phyloP scores from a whole-genome alignment of 1,284 basidiomycete species.

The Prillingera fragicola region DNA sequence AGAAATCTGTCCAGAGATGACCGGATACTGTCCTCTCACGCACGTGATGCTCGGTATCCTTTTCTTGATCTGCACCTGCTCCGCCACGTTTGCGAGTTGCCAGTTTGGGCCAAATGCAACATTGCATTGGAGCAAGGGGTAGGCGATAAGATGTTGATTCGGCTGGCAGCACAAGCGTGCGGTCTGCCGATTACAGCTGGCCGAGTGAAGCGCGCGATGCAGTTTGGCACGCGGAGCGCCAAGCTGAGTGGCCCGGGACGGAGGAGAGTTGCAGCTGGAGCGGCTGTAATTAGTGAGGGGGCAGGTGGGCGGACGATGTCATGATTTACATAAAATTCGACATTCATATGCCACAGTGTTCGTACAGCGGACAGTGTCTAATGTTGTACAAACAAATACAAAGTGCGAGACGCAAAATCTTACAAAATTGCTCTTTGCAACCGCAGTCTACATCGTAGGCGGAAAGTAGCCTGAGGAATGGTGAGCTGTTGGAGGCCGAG shows the following conservation, averaged over 20 bases:
- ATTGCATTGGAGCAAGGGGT: slow-evolving; percentile 52
- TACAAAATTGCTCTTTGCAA: too few species aligned
- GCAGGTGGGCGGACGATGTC: too few species aligned
- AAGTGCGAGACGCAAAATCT: too few species aligned
- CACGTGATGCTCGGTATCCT: slow-evolving; percentile 84
- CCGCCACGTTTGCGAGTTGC: slow-evolving; percentile 64
- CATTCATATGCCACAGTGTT: too few species aligned
- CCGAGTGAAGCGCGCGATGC: slow-evolving; percentile 89
- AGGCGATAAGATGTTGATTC: slow-evolving; percentile 83
- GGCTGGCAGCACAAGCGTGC: slow-evolving; percentile 61
- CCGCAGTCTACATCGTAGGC: too few species aligned
- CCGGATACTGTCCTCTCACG: slow-evolving; percentile 78
- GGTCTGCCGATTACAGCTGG: slow-evolving; percentile 64
- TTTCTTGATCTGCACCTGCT: slow-evolving; percentile 78
- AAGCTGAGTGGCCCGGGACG: too few species aligned
- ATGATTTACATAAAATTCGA: too few species aligned
- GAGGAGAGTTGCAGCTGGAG: too few species aligned
- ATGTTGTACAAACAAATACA: too few species aligned
- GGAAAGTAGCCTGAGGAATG: slow-evolving; percentile 4
- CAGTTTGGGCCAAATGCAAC: slow-evolving; percentile 75
- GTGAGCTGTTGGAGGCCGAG: neutral
- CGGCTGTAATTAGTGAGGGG: too few species aligned
- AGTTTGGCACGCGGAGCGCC: slow-evolving; percentile 90
- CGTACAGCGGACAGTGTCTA: too few species aligned
- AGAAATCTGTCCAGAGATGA: slow-evolving; percentile 93